A percentile compares a stretch with the other conserved stretches of the same genome.
phyloP scores from a whole-genome alignment of 352 stramenopile species.

The Phytophthora brassicae region DNA sequence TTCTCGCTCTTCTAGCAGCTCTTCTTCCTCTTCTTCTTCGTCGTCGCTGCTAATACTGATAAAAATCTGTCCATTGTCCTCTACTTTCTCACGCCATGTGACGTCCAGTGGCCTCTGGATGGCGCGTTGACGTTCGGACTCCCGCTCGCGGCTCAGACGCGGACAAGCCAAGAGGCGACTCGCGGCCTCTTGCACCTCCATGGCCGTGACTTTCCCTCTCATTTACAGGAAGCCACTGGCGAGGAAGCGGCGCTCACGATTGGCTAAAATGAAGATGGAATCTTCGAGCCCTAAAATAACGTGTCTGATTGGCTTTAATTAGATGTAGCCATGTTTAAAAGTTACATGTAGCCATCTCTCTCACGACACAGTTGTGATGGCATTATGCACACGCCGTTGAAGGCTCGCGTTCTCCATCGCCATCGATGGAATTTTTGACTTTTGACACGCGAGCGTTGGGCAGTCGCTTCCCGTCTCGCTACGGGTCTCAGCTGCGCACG shows the following conservation, averaged over 20 bases:
- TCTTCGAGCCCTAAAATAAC: conserved; percentile 8
- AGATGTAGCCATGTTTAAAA: background rate
- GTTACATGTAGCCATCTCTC: background rate
- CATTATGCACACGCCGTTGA: background rate
- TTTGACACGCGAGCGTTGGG: conserved; percentile 31
- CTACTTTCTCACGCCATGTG: conserved; percentile 63
- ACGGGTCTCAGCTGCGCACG: conserved; percentile 23
- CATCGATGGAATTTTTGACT: conserved; percentile 15
- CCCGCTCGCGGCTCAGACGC: conserved; percentile 36
- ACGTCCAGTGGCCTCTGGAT: conserved; percentile 81
- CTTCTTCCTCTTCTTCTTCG: conserved; percentile 16
- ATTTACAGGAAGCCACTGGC: conserved; percentile 33
- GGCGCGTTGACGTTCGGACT: conserved; percentile 74
- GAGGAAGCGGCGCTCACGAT: conserved; percentile 14
- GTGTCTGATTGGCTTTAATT: too few relatives aligned
- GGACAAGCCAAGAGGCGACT: conserved; percentile 40
- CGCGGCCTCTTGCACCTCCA: conserved; percentile 37
- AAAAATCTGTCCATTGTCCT: conserved; percentile 52
- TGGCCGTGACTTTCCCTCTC: conserved; percentile 6
- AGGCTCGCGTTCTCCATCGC: conserved; percentile 25
- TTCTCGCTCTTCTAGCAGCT: conserved; percentile 14
- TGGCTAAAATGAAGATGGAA: conserved; percentile 22
- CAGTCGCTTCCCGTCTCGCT: conserved; percentile 36
- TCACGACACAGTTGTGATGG: background rate
- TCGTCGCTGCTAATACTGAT: conserved; percentile 57